Evolutionary conservation across 148 eudicot genomes (phyloP).

Genomic region (Camellia granthamiana): DNA sequence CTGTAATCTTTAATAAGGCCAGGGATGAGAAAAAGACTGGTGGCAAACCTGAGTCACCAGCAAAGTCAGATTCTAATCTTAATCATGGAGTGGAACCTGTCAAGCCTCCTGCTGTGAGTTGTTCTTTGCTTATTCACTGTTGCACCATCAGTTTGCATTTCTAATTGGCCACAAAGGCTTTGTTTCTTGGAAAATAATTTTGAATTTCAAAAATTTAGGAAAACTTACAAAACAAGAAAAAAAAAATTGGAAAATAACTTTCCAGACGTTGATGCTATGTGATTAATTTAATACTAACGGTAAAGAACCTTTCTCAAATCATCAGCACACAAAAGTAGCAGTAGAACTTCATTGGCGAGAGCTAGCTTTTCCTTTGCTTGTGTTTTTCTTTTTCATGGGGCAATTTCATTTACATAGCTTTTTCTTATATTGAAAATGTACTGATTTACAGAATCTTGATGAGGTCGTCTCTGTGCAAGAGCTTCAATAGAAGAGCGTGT

Average conservation of each 20-base stretch:
- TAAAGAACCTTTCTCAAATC: background rate
- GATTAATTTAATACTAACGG: background rate
- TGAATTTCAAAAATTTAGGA: too few relatives aligned
- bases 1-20: slow-evolving; percentile 85
- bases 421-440: background rate
- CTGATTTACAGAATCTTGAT: slow-evolving; percentile 56
- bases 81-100: slow-evolving; percentile 44
- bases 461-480: slow-evolving; percentile 10
- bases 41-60: slow-evolving; percentile 71
- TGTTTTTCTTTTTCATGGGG: background rate
- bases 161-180: background rate
- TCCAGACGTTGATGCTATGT: background rate
- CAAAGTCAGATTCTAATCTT: slow-evolving; percentile 37
- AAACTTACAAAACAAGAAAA: too few relatives aligned
- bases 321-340: background rate
- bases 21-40: slow-evolving; percentile 90
- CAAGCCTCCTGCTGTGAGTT: slow-evolving; percentile 71
- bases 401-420: background rate
- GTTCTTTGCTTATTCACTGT: background rate
- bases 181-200: too few relatives aligned
- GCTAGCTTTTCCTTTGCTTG: background rate
- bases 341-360: background rate
- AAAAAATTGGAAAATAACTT: too few relatives aligned
- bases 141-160: background rate
- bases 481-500: slow-evolving; percentile 29